Percentiles rank a stretch among this genome's conserved stretches.
Evolutionary conservation across 768 basidiomycete genomes (phyloP).

Genomic region (Galerina marginata): DNA sequence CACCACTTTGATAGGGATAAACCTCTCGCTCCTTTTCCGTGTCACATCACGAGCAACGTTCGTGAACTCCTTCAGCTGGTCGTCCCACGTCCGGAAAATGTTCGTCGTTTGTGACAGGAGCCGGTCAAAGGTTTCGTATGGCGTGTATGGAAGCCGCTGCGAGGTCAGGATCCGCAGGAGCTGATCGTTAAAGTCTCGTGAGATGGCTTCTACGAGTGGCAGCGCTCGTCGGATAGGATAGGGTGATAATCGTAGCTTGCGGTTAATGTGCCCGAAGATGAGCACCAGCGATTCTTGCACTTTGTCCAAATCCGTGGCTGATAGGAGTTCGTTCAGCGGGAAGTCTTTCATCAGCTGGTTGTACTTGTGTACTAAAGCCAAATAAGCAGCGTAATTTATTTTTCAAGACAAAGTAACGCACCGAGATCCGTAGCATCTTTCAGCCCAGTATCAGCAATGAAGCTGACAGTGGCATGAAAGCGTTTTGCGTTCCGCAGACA

Average conservation of each 20-base stretch:
- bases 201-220: conserved; percentile 97
- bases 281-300: conserved; percentile 86
- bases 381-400: conserved; percentile 2
- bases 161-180: conserved; percentile 89
- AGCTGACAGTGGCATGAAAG: conserved; percentile 96
- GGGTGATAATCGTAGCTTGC: conserved; percentile 93
- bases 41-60: conserved; percentile 93
- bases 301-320: conserved; percentile 95
- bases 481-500: conserved; percentile 95
- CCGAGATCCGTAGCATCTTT: conserved; percentile 92
- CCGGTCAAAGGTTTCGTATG: conserved; percentile 93
- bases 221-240: conserved; percentile 96
- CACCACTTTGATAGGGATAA: conserved; percentile 95
- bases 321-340: conserved; percentile 93
- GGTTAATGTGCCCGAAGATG: conserved; percentile 94
- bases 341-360: conserved; percentile 99
- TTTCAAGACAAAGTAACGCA: conserved; percentile 38
- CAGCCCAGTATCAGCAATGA: conserved; percentile 96
- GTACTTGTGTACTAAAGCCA: conserved; percentile 85
- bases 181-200: conserved; percentile 95
- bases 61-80: conserved; percentile 89
- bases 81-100: conserved; percentile 90
- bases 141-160: conserved; percentile 90
- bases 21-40: conserved; percentile 86
- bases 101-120: conserved; percentile 75